These are phyloP conservation scores for Limnanthes douglasii DNA, from an alignment of 345 rosid species.

Conservation along the genomic window DNA sequence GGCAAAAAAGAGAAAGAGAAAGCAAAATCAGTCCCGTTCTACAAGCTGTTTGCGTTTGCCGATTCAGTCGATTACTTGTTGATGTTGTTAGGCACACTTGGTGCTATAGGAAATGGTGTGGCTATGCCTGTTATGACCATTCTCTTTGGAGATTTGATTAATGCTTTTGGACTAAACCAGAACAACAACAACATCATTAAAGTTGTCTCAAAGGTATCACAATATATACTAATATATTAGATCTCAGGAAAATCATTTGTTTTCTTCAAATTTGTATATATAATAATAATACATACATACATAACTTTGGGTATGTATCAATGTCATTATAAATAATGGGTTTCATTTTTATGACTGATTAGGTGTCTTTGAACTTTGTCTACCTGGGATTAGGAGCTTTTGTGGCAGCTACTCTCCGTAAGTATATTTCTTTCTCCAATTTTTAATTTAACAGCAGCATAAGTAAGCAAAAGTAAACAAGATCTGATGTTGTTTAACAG, in stretches of 20 bases:
- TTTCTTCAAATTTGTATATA: too few relatives aligned
- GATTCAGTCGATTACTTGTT: constrained; percentile 40
- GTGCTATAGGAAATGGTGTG: constrained; percentile 57
- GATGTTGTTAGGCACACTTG: constrained; percentile 61
- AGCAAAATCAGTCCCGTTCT: constrained; percentile 41
- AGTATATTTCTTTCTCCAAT: constrained; percentile 14
- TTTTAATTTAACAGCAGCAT: not conserved
- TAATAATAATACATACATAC: too few relatives aligned
- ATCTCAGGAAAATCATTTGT: too few relatives aligned
- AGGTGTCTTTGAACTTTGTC: constrained; percentile 67
- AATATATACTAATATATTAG: not conserved
- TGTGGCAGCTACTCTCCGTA: constrained; percentile 64
- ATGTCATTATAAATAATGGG: not conserved
- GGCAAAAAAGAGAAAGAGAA: constrained; percentile 32
- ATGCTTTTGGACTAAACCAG: constrained; percentile 65
- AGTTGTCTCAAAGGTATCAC: constrained; percentile 42
- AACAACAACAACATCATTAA: constrained; percentile 12
- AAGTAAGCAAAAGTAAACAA: not conserved
- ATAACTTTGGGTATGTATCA: not conserved
- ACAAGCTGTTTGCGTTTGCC: constrained; percentile 66
- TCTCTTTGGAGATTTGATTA: constrained; percentile 43
- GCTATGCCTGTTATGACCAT: constrained; percentile 67
- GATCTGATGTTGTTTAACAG: constrained; percentile 20
- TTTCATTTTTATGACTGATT: constrained; percentile 1
- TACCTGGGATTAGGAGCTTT: constrained; percentile 60